phyloP scores from a whole-genome alignment of 2,329 filamentous ascomycete genomes.

The Xylaria sp. region DNA sequence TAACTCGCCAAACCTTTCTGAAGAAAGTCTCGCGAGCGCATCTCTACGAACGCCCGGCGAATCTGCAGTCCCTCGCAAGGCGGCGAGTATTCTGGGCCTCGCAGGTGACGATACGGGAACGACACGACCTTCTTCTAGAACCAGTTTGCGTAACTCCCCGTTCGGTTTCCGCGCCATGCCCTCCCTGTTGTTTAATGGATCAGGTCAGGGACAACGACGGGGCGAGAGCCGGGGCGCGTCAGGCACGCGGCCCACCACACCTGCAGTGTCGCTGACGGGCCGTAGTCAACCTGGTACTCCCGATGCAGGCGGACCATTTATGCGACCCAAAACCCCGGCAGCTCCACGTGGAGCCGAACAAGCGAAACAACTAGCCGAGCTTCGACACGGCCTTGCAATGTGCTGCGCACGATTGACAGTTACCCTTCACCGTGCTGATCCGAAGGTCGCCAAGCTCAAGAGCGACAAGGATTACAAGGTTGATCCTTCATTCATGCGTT shows the following conservation, averaged over 20 bases:
- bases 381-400: conserved; percentile 45
- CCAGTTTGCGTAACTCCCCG: conserved; percentile 10
- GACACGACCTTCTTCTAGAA: conserved; percentile 16
- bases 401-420: conserved; percentile 49
- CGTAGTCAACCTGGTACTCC: conserved; percentile 8
- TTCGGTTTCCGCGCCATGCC: conserved; percentile 10
- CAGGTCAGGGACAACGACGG: conserved; percentile 10
- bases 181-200: conserved; percentile 9
- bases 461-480: conserved; percentile 5
- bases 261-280: not conserved
- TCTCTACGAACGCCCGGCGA: conserved; percentile 17
- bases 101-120: conserved; percentile 13
- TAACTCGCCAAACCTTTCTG: conserved; percentile 1
- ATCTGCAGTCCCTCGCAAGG: conserved; percentile 37
- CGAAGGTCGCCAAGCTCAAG: not conserved
- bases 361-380: conserved; percentile 29
- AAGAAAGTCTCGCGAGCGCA: conserved; percentile 1
- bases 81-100: conserved; percentile 47
- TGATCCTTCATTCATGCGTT: conserved; percentile 36
- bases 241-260: not conserved
- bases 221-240: conserved; percentile 4
- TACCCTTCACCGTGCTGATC: conserved; percentile 37
- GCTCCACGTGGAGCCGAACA: conserved; percentile 10
- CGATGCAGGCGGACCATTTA: not conserved
- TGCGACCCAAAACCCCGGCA: conserved; percentile 17